Base-by-base conservation (phyloP, 208 protist species). In the Leishmania mexicana region DNA sequence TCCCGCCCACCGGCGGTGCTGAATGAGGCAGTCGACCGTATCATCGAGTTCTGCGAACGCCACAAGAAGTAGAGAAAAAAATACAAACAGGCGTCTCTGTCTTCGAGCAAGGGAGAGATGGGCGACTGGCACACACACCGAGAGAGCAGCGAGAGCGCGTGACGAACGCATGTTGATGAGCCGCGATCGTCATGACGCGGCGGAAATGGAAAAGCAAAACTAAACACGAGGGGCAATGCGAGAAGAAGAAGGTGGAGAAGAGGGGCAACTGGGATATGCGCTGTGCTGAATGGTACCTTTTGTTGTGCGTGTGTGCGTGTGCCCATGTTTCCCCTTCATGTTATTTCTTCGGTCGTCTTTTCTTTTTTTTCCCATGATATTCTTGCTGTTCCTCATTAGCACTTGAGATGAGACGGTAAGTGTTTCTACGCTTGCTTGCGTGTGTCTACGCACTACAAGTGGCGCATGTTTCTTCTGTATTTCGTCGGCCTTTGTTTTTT, bases 1-100 rank as follows among this genome's bases (percentile, higher is more conserved):
- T 94, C 93, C 45, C 81, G 94, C 45, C 91, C 96, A 38, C 40
- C 76, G 38, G 83, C 88, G 17, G 87, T 98, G 40, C 82, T 98
- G 3, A 74, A 71, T 11, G 96, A 98, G 74, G 96, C 97, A 13
- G 91, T 90, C 57, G 80, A 88, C 38, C 88, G 97, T 73, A 95
- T 99, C 24, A 88, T 87, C 54, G 83, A 83, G 51, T 98, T 99
- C 81, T 89, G 82, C 71, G 77, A 91, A 80, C 88, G 88, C 42
- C 89, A 93, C 78, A 83, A 81, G 64, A 90, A 88, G 75, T 82
- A 80, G 31, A 40, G 19, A 57, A 24, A 42, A 15, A 70, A 35
- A 24, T 17, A 42, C n/a, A 70, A 35, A 17, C 31, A 11, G 35
- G 15, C 11, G 31, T 13, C 4, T 38, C 10, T 67, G 62, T 13